Percentiles rank a stretch among this genome's conserved stretches.
phyloP scores from a whole-genome alignment of 192 early-diverging fungal genomes.

The Geranomyces michiganensis region DNA sequence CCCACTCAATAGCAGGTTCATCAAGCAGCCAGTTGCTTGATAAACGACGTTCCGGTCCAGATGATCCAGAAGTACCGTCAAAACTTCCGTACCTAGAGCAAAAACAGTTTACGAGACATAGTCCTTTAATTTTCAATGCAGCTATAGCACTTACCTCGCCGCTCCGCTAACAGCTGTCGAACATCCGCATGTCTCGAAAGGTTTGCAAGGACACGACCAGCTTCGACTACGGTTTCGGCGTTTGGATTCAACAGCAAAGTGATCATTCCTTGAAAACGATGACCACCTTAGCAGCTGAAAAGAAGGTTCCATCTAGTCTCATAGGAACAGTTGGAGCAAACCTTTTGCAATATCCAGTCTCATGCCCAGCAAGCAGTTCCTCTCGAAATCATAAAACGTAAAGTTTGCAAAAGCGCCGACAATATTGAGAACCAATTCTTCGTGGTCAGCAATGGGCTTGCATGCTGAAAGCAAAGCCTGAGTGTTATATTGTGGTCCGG shows the following conservation, averaged over 20 bases:
- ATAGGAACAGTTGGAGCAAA: conserved; percentile 16
- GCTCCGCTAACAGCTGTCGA: conserved; percentile 6
- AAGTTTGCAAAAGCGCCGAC: conserved; percentile 51
- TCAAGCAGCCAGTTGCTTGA: conserved; percentile 48
- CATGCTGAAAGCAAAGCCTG: neutral
- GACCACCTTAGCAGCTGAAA: neutral
- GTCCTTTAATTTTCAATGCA: neutral
- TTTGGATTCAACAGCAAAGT: conserved; percentile 44
- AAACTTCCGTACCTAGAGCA: conserved; percentile 39
- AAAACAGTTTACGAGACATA: neutral
- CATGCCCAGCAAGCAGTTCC: conserved; percentile 31
- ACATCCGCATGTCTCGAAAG: conserved; percentile 34
- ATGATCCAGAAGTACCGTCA: conserved; percentile 49
- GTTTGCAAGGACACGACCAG: conserved; percentile 44
- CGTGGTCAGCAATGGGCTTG: conserved; percentile 18
- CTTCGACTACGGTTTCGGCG: conserved; percentile 45
- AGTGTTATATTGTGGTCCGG: no score
- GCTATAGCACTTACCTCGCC: conserved; percentile 18
- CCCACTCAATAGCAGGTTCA: conserved; percentile 34
- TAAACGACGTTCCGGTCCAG: conserved; percentile 27
- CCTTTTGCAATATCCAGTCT: conserved; percentile 32
- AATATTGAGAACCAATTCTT: conserved; percentile 52
- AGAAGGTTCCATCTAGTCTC: neutral
- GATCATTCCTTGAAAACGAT: conserved; percentile 37
- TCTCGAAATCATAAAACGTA: conserved; percentile 39